Evolutionary conservation across 306 rosid species (phyloP).

Genomic region (Cicer judaicum): DNA sequence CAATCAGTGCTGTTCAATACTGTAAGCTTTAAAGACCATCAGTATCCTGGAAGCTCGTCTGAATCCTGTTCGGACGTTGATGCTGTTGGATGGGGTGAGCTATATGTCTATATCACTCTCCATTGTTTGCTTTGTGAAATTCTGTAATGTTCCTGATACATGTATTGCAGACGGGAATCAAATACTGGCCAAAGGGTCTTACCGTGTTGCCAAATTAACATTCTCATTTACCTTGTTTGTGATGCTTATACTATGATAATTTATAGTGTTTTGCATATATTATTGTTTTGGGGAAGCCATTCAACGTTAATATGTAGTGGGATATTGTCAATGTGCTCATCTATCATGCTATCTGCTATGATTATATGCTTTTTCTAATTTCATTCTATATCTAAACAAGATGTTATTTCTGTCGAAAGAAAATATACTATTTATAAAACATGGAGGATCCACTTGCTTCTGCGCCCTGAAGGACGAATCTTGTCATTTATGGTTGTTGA

Average conservation of each 20-base stretch:
- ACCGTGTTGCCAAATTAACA: slow-evolving; percentile 46
- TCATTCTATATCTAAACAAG: neutral
- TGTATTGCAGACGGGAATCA: slow-evolving; percentile 52
- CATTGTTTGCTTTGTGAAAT: slow-evolving; percentile 64
- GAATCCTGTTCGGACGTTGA: slow-evolving; percentile 44
- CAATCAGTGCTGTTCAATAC: slow-evolving; percentile 83
- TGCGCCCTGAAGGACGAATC: too few relatives aligned
- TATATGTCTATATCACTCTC: slow-evolving; percentile 60
- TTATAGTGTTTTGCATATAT: slow-evolving; percentile 45
- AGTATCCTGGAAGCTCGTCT: slow-evolving; percentile 38
- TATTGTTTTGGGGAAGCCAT: slow-evolving; percentile 42
- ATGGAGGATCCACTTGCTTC: too few relatives aligned
- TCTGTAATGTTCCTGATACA: slow-evolving; percentile 52
- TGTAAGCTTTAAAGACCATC: slow-evolving; percentile 57
- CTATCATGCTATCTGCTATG: neutral
- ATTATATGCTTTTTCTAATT: neutral
- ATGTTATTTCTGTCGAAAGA: too few relatives aligned
- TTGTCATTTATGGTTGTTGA: too few relatives aligned
- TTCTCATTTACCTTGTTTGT: slow-evolving; percentile 48
- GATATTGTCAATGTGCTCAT: slow-evolving; percentile 20
- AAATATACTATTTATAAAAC: too few relatives aligned
- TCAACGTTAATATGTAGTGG: slow-evolving; percentile 30
- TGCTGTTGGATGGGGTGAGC: slow-evolving; percentile 55
- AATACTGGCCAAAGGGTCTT: slow-evolving; percentile 45
- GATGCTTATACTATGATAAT: slow-evolving; percentile 33